Evolutionary conservation across 1,139 yeast species (phyloP).

Genomic region (Dujonia santamariae): DNA sequence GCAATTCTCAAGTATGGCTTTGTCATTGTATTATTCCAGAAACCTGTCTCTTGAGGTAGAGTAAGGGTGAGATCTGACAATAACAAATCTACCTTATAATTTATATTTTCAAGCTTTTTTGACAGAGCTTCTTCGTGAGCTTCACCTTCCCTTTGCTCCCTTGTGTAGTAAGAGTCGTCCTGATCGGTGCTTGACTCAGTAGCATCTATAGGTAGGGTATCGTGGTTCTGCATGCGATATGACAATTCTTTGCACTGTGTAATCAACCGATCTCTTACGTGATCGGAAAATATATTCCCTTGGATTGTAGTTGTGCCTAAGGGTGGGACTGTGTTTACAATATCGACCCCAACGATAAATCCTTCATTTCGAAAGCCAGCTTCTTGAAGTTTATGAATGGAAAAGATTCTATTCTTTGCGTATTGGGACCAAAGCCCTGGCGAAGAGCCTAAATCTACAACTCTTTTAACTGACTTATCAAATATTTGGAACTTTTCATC

Average conservation of each 20-base stretch:
- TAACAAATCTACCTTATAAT: conserved; percentile 51
- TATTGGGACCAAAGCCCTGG: conserved; percentile 97
- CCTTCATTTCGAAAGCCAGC: conserved; percentile 57
- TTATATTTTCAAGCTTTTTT: conserved; percentile 9
- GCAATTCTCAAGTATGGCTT: conserved; percentile 52
- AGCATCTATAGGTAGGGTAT: background rate
- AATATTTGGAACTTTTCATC: conserved; percentile 29
- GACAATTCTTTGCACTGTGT: conserved; percentile 51
- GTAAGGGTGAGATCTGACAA: conserved; percentile 89
- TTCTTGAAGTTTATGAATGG: conserved; percentile 30
- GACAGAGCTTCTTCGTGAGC: conserved; percentile 2
- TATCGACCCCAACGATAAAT: conserved; percentile 78
- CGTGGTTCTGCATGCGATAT: conserved; percentile 10
- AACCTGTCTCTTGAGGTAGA: conserved; percentile 60
- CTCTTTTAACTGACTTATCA: conserved; percentile 22
- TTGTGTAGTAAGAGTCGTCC: conserved; percentile 2
- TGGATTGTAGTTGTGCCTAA: conserved; percentile 86
- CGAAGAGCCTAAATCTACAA: conserved; percentile 66
- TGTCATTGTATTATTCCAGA: conserved; percentile 71
- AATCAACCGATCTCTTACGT: conserved; percentile 60
- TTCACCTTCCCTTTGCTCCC: conserved; percentile 1
- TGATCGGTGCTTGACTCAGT: background rate
- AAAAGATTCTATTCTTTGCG: conserved; percentile 38
- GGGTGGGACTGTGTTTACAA: conserved; percentile 51
- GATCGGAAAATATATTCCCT: conserved; percentile 74